Percentiles rank a stretch among this genome's conserved stretches.
phyloP scores from a whole-genome alignment of 371 early-diverging fungal genomes.

The Mucor piriformis region DNA sequence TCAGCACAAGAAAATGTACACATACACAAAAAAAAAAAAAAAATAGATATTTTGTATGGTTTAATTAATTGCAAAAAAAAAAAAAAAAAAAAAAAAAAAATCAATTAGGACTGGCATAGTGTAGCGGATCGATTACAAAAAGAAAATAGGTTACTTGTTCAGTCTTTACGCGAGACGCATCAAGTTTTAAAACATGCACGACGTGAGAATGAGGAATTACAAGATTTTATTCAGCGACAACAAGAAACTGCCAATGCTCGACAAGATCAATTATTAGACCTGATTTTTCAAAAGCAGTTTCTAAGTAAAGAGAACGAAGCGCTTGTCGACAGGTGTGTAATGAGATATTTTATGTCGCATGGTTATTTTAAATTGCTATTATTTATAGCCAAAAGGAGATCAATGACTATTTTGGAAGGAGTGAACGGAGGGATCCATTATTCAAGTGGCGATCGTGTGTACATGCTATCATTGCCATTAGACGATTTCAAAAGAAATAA shows the following conservation, averaged over 20 bases:
- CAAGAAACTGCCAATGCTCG: conserved; percentile 10
- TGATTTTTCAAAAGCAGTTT: conserved; percentile 27
- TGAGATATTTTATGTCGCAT: no score
- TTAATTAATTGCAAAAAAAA: conserved; percentile 2
- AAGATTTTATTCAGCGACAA: conserved; percentile 23
- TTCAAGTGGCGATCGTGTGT: conserved; percentile 20
- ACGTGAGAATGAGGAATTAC: conserved; percentile 23
- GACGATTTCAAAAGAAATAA: conserved; percentile 8
- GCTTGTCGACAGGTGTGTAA: conserved; percentile 16
- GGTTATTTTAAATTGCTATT: neutral
- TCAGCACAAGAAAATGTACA: conserved; percentile 15
- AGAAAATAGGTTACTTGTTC: conserved; percentile 21
- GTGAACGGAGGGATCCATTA: conserved; percentile 1
- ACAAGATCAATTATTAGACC: neutral
- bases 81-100: conserved; percentile 1
- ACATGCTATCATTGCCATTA: conserved; percentile 24
- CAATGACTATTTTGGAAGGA: neutral
- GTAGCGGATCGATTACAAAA: conserved; percentile 14
- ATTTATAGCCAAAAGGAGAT: conserved; percentile 10
- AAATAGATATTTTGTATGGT: neutral
- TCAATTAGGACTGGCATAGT: conserved; percentile 18
- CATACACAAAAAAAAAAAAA: neutral
- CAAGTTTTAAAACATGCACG: conserved; percentile 15
- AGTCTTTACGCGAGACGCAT: conserved; percentile 19
- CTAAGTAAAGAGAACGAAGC: conserved; percentile 15